Evolutionary conservation across 345 rosid species (phyloP).

Genomic region (Nasturtium officinale): DNA sequence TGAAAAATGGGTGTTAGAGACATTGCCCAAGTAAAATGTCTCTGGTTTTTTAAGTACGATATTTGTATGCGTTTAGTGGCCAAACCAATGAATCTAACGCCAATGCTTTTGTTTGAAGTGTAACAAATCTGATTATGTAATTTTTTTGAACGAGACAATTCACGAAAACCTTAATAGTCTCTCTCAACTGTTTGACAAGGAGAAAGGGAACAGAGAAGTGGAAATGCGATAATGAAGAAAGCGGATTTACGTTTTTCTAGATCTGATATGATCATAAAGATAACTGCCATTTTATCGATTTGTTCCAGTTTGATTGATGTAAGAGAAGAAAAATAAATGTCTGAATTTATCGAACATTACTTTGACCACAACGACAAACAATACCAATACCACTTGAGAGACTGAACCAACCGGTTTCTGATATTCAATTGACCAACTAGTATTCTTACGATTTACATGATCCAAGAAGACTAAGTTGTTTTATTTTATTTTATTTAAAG

Average conservation of each 20-base stretch:
- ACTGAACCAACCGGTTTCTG: too few relatives aligned
- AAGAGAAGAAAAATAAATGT: too few relatives aligned
- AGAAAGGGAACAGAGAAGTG: not conserved
- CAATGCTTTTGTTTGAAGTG: slow-evolving; percentile 8
- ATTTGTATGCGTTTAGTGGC: not conserved
- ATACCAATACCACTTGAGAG: not conserved
- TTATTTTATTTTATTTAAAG: too few relatives aligned
- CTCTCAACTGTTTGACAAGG: not conserved
- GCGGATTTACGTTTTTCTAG: not conserved
- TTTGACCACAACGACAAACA: too few relatives aligned
- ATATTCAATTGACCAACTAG: too few relatives aligned
- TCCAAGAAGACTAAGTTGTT: too few relatives aligned
- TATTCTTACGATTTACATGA: too few relatives aligned
- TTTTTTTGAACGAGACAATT: not conserved
- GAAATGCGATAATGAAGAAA: not conserved
- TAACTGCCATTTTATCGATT: too few relatives aligned
- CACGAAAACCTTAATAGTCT: not conserved
- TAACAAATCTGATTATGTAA: slow-evolving; percentile 10
- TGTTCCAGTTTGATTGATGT: too few relatives aligned
- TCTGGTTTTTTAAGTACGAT: not conserved
- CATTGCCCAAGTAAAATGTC: slow-evolving; percentile 3
- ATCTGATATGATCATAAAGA: not conserved
- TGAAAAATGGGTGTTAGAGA: slow-evolving; percentile 14
- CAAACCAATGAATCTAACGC: slow-evolving; percentile 15
- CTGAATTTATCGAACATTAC: too few relatives aligned